Conservation (phyloP, 805 yeast genomes). For the Jamesozyma spencerorum region DNA sequence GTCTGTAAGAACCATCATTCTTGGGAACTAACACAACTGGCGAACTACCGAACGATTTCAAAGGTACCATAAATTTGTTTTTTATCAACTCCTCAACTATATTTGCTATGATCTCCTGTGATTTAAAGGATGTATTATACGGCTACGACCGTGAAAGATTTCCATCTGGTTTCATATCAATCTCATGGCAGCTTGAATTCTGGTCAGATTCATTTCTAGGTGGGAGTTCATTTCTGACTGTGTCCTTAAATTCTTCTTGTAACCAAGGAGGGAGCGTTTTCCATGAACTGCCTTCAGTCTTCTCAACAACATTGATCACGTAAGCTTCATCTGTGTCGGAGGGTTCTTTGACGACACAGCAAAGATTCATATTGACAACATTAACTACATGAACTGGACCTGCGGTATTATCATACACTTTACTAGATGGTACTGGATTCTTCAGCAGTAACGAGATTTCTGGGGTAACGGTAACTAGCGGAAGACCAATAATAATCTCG, state of each 20-base stretch:
- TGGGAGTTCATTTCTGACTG: background rate
- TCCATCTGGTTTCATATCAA: constrained; percentile 4
- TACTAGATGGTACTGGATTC: background rate
- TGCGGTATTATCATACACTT: background rate
- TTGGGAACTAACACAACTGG: constrained; percentile 13
- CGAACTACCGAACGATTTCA: constrained; percentile 9
- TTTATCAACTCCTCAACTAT: constrained; percentile 7
- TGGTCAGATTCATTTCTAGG: background rate
- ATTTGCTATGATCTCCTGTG: constrained; percentile 4
- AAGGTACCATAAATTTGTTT: constrained; percentile 7
- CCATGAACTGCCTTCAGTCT: background rate
- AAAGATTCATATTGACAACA: constrained; percentile 8
- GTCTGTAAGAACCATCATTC: constrained; percentile 8
- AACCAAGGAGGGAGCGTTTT: background rate
- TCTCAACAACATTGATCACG: background rate
- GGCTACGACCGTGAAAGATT: background rate
- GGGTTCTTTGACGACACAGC: background rate
- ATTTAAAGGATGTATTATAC: constrained; percentile 4
- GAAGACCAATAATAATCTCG: constrained; percentile 3
- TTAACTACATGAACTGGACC: constrained; percentile 7
- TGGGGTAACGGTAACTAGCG: background rate
- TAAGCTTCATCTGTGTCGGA: background rate
- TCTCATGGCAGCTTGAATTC: constrained; percentile 1
- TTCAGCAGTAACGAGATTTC: background rate
- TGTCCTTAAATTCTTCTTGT: background rate